Percentiles rank a stretch among this genome's conserved stretches.
These are phyloP conservation scores for Cinchona pubescens DNA, from an alignment of 257 asterid species.

Conservation along the genomic window DNA sequence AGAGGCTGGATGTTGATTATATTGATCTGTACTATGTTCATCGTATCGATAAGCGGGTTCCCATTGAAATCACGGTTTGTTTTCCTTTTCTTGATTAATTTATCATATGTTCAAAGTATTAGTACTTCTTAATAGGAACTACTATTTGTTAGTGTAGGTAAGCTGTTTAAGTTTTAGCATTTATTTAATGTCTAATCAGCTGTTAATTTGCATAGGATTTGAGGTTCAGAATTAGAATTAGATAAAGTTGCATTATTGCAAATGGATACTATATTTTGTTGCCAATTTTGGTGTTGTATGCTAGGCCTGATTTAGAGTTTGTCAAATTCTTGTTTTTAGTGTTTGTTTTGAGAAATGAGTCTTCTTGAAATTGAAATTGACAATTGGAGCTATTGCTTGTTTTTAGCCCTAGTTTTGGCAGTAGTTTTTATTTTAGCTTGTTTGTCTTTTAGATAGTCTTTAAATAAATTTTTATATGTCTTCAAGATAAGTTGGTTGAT, in stretches of 20 bases:
- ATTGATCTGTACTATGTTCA: conserved; percentile 27
- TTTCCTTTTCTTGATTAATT: not conserved
- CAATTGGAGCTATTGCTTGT: not conserved
- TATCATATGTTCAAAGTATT: not conserved
- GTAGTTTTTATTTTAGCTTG: not conserved
- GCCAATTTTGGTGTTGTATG: no score
- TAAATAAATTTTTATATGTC: not conserved
- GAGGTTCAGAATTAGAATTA: not conserved
- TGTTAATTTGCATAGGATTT: not conserved
- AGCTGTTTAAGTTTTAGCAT: not conserved
- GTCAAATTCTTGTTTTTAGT: no score
- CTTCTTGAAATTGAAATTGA: not conserved
- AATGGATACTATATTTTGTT: no score
- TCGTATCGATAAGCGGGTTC: conserved; percentile 20
- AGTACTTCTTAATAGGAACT: no score
- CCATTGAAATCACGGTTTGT: conserved; percentile 26
- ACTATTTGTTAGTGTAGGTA: not conserved
- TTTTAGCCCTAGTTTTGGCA: no score
- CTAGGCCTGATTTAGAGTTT: no score
- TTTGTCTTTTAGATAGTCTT: not conserved
- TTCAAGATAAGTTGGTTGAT: not conserved
- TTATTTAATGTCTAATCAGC: not conserved
- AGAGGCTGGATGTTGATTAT: conserved; percentile 23
- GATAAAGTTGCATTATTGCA: not conserved
- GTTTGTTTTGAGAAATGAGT: no score